Evolutionary conservation across 2,329 filamentous ascomycete species (phyloP), one percentile per base, ranked within the genome.

Genomic region (Botrytis medusae): DNA sequence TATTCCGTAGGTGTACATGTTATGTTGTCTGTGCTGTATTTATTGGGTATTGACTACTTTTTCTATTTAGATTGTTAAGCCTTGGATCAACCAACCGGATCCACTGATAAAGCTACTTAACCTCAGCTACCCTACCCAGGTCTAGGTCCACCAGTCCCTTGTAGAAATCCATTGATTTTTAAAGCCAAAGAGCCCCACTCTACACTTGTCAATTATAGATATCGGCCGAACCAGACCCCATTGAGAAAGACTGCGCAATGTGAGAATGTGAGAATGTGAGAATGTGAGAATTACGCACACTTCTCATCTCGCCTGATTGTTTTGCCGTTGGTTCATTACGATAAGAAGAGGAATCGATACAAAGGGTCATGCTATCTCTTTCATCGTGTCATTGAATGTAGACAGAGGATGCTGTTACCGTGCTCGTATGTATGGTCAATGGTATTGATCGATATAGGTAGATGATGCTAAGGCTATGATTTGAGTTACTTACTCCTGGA

Each of bases 21-120:
- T 20, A 37, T 40, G 22, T 64, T 20, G 61, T 64, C 62, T 46
- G 62, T 64, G 40, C 62, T 32, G 62, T 22, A 64, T 64, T 64
- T 22, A 64, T 64, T 64, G 22, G 22, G 22, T 40, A 4, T 64
- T 34, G n/a, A 20, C n/a, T 37, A 37, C 34, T 37, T 37, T 20
- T 32, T 29, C 16, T 1, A 29, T 32, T 64, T 25, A 25, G 18
- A n/a, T 22, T 25, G 40, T 48, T 34, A 44, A 65, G 42, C 22
- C 29, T 48, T 34, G 62, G 62, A 48, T 44, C 62, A 48, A 18
- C 42, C 42, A 65, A 34, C 42, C 20, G 20, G 42, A 34, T 65
- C 42, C 62, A 65, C 62, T 65, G 62, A 65, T 64, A 65, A 48
- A 46, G 29, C 14, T 34, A 7, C 48, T 25, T 25, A n/a, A 5